Evolutionary conservation across 2,329 filamentous ascomycete genomes (phyloP).

Genomic region (Coleophoma crateriformis): DNA sequence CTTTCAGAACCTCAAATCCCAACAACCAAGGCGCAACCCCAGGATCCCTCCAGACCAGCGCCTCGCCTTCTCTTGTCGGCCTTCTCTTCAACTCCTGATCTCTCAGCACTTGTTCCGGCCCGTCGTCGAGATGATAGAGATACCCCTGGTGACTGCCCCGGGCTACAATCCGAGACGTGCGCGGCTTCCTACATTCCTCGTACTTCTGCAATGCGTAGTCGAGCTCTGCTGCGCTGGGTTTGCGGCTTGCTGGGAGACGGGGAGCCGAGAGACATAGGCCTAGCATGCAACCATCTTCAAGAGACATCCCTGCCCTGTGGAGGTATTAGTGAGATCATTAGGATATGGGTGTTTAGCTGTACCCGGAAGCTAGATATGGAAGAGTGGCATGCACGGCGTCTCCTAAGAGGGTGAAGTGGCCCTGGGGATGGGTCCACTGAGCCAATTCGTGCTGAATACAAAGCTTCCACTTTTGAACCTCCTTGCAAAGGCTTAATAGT

Average conservation of each 20-base stretch:
- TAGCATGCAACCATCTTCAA: constrained; percentile 52
- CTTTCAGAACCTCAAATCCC: constrained; percentile 32
- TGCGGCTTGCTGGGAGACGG: constrained; percentile 10
- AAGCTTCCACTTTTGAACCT: constrained; percentile 53
- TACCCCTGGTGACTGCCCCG: background rate
- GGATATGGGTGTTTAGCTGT: background rate
- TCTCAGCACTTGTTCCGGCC: constrained; percentile 1
- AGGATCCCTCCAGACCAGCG: constrained; percentile 32
- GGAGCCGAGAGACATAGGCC: constrained; percentile 41
- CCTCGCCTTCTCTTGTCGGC: constrained; percentile 13
- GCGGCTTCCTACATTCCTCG: constrained; percentile 40
- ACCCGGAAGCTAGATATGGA: constrained; percentile 47
- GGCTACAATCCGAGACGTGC: constrained; percentile 39
- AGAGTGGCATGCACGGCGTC: constrained; percentile 59
- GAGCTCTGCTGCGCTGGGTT: constrained; percentile 32
- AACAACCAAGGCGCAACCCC: constrained; percentile 31
- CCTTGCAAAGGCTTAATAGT: constrained; percentile 46
- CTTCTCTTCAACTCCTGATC: constrained; percentile 3
- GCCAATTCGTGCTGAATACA: constrained; percentile 48
- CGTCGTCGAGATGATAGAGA: constrained; percentile 1
- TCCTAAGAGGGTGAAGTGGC: constrained; percentile 50
- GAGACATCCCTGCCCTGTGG: constrained; percentile 44
- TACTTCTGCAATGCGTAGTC: constrained; percentile 29
- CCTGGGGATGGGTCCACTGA: constrained; percentile 48
- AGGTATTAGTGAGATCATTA: background rate